These are phyloP conservation scores for Auricularia auricula-judae DNA, from an alignment of 768 basidiomycete genomes.

Conservation along the genomic window DNA sequence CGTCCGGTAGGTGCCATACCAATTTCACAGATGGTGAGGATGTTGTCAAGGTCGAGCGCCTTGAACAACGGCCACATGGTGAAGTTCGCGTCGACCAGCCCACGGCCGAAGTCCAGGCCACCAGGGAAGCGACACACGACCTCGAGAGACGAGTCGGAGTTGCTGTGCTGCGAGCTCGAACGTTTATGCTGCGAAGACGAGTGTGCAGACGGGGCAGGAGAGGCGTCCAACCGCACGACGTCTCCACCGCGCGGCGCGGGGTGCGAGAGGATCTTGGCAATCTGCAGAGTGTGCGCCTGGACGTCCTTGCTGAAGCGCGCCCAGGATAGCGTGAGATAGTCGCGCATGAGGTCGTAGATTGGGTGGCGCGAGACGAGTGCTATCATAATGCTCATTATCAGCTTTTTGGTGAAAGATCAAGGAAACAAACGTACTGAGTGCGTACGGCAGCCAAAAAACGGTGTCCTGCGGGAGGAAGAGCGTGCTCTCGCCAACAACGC, in stretches of 20 bases:
- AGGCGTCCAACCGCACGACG: slow-evolving; percentile 71
- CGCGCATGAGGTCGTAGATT: slow-evolving; percentile 90
- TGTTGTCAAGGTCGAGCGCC: slow-evolving; percentile 84
- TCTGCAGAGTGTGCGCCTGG: slow-evolving; percentile 83
- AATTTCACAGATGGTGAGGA: slow-evolving; percentile 89
- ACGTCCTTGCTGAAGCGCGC: slow-evolving; percentile 91
- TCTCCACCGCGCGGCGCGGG: slow-evolving; percentile 83
- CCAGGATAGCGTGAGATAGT: slow-evolving; percentile 93
- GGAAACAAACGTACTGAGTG: slow-evolving; percentile 51
- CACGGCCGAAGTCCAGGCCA: slow-evolving; percentile 86
- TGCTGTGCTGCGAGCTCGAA: not conserved
- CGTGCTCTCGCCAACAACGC: slow-evolving; percentile 81
- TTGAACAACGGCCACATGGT: slow-evolving; percentile 97
- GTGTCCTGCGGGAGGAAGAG: slow-evolving; percentile 82
- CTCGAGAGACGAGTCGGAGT: slow-evolving; percentile 37
- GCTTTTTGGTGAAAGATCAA: too few relatives aligned
- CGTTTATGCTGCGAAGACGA: slow-evolving; percentile 23
- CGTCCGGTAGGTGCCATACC: slow-evolving; percentile 81
- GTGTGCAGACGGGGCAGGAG: slow-evolving; percentile 26
- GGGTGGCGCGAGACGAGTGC: slow-evolving; percentile 86
- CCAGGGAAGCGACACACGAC: slow-evolving; percentile 87
- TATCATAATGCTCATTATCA: slow-evolving; percentile 14
- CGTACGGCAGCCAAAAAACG: slow-evolving; percentile 92
- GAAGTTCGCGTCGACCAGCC: slow-evolving; percentile 87
- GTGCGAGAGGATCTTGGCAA: slow-evolving; percentile 77